A percentile compares a stretch with the other conserved stretches of the same genome.
phyloP scores from a whole-genome alignment of 768 basidiomycete genomes.

The Tulasnella calospora region DNA sequence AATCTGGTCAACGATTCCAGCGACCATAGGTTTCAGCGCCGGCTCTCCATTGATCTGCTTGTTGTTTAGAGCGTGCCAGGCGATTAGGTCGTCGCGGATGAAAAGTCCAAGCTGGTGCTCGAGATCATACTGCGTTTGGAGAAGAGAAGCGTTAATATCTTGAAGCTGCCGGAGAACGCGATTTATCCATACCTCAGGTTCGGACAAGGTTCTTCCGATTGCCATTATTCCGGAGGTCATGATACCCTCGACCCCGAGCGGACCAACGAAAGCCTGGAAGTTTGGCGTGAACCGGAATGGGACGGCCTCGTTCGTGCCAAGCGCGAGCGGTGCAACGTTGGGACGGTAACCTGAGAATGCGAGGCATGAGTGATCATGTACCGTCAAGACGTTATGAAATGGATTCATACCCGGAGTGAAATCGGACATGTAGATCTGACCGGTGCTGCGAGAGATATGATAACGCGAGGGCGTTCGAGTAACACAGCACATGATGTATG shows the following conservation, averaged over 20 bases:
- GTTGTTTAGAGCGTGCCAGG: constrained; percentile 58
- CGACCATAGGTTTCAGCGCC: constrained; percentile 51
- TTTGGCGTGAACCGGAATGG: constrained; percentile 98
- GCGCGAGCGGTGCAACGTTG: constrained; percentile 47
- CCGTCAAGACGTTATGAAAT: neutral
- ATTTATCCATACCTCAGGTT: constrained; percentile 66
- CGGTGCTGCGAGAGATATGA: constrained; percentile 83
- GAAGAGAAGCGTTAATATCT: neutral
- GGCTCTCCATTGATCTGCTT: constrained; percentile 56
- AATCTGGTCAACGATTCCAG: constrained; percentile 60
- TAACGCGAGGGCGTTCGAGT: constrained; percentile 80
- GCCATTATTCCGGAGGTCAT: constrained; percentile 84
- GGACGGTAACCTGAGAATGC: constrained; percentile 35
- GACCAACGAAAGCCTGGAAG: constrained; percentile 88
- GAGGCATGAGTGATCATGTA: neutral
- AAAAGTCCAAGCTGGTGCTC: constrained; percentile 90
- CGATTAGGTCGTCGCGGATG: constrained; percentile 84
- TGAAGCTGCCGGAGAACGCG: neutral
- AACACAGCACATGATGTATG: constrained; percentile 76
- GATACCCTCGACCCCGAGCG: constrained; percentile 83
- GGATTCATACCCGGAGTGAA: constrained; percentile 65
- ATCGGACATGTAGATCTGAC: constrained; percentile 89
- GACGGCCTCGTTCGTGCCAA: constrained; percentile 77
- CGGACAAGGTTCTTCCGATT: constrained; percentile 82
- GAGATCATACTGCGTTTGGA: constrained; percentile 65